These are phyloP conservation scores for Boletellus emodensis DNA, from an alignment of 768 basidiomycete species.

Conservation along the genomic window DNA sequence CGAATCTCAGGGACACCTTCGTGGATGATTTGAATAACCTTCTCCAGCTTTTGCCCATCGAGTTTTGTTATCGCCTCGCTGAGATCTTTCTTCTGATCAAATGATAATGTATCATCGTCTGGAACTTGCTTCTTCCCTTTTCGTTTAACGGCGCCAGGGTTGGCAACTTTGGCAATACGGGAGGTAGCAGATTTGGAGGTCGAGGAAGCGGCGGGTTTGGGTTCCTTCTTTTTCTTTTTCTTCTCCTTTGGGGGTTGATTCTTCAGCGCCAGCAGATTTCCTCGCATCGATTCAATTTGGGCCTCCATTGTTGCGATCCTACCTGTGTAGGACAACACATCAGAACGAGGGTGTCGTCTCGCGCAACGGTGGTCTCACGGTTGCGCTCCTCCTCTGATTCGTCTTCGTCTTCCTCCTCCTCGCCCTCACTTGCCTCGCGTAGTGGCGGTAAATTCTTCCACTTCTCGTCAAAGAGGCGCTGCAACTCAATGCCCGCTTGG, in stretches of 20 bases:
- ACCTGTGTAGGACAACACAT: constrained; percentile 40
- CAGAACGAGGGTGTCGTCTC: constrained; percentile 3
- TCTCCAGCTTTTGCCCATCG: constrained; percentile 78
- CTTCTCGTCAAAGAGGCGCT: constrained; percentile 87
- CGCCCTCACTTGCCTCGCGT: constrained; percentile 51
- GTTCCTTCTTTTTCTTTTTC: constrained; percentile 69
- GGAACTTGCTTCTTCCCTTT: constrained; percentile 61
- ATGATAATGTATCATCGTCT: constrained; percentile 82
- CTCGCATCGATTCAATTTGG: constrained; percentile 75
- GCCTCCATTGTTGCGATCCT: constrained; percentile 74
- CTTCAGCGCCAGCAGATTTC: constrained; percentile 63
- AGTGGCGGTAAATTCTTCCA: constrained; percentile 76
- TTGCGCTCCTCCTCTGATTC: constrained; percentile 65
- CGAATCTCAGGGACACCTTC: constrained; percentile 91
- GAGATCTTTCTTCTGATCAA: constrained; percentile 97
- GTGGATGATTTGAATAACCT: constrained; percentile 93
- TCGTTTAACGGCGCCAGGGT: constrained; percentile 47
- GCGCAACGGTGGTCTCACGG: constrained; percentile 42
- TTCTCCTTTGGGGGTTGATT: constrained; percentile 55
- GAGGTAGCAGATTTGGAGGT: constrained; percentile 53
- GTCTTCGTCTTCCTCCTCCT: constrained; percentile 60
- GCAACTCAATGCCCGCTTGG: constrained; percentile 79
- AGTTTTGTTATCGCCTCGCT: constrained; percentile 90
- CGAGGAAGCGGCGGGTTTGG: constrained; percentile 54
- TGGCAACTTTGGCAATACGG: constrained; percentile 44